Evolutionary conservation across 805 yeast species (phyloP).

Genomic region (Pichia cephalocereana): DNA sequence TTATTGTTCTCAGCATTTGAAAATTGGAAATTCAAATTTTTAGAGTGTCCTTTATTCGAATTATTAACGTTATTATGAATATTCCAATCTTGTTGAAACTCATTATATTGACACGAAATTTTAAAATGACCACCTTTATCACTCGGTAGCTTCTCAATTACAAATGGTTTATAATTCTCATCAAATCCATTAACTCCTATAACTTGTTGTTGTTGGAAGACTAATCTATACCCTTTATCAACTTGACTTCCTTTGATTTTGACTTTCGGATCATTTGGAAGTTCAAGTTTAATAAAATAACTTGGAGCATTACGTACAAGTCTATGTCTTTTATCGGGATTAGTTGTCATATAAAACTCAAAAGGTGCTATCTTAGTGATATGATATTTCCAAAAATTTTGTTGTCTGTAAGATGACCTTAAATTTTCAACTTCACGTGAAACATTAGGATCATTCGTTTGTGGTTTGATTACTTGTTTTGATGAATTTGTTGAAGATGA

Average conservation of each 20-base stretch:
- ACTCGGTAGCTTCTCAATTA: conserved; percentile 17
- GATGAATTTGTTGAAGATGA: neutral
- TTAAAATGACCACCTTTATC: conserved; percentile 14
- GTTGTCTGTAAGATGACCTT: conserved; percentile 9
- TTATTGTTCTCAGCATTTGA: neutral
- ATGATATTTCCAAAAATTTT: conserved; percentile 55
- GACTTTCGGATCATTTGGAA: conserved; percentile 7
- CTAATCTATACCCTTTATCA: conserved; percentile 25
- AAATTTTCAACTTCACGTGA: conserved; percentile 5
- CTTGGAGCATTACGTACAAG: conserved; percentile 57
- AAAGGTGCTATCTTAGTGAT: conserved; percentile 39
- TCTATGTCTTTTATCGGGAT: conserved; percentile 52
- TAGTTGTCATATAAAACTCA: conserved; percentile 55
- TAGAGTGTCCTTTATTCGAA: neutral
- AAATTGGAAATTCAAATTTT: conserved; percentile 4
- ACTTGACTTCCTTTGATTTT: conserved; percentile 3
- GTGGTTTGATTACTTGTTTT: neutral
- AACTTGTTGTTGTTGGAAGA: conserved; percentile 21
- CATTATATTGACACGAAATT: conserved; percentile 11
- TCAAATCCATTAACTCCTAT: conserved; percentile 9
- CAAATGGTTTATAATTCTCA: conserved; percentile 10
- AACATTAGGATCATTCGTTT: conserved; percentile 1
- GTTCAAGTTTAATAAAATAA: conserved; percentile 38
- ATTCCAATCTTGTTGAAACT: conserved; percentile 11
- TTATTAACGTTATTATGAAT: conserved; percentile 6